Base-by-base conservation (phyloP, 192 early-diverging fungal species). In the Oehlia diaphana region DNA sequence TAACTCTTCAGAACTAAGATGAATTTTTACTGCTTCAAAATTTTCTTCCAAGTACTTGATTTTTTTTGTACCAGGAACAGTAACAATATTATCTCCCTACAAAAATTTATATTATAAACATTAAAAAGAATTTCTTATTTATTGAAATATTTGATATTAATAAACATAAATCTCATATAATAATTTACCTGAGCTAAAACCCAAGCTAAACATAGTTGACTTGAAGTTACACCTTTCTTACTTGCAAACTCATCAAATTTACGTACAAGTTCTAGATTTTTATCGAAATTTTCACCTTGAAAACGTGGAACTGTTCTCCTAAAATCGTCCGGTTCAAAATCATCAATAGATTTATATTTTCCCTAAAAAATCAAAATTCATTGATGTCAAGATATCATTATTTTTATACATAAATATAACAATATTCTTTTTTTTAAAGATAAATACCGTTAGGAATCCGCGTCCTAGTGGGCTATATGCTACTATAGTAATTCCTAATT, bases 381-480 rank as follows among this genome's bases (percentile, higher is more conserved):
- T 79, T 73, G 44, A 77, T 47, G 9, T 53, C 16, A 72, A 72
- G 69, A 19, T 64, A 28, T 28, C 5, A 37, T 37, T 37, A 4
- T 37, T 37, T n/a, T 37, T 37, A 37, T 5, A 37, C 37, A 5
- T 37, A 37, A 37, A 37, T 37, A 37, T 37, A 37, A 37, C 35
- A 37, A 37, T 37, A 37, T 37, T 37, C 0, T 37, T 37, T 37
- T 5, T 37, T 37, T 37, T 31, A 31, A 31, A 37, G 37, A 4
- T 4, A 5, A 58, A 28, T 44, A 71, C 39, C 2, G 90, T 91
- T 67, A 94, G 77, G 53, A 93, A 89, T 9, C 94, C 94, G 64
- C 90, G 87, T 3, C 92, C 93, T 4, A 95, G 77, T 4, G 92
- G 93, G 6, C 92, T 91, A 72, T 93, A 92, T 2, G 94, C 92